These are phyloP conservation scores for Capsicum rhomboideum DNA, from an alignment of 257 asterid species.

Conservation along the genomic window DNA sequence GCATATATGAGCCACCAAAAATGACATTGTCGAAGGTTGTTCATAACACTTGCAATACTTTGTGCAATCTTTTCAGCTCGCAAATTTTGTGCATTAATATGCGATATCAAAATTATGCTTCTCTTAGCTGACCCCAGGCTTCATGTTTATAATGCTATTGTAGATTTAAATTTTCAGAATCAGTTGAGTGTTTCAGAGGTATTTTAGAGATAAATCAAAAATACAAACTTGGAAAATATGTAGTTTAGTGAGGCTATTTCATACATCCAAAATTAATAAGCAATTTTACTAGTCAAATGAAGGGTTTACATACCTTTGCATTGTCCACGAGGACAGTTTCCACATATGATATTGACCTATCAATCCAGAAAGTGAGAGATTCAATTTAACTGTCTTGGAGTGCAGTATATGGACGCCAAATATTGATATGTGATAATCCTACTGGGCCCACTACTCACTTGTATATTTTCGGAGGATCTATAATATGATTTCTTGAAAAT, in stretches of 20 bases:
- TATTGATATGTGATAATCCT: neutral
- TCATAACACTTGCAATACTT: neutral
- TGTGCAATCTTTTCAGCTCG: neutral
- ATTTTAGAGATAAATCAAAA: neutral
- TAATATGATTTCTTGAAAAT: neutral
- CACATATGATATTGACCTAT: slow-evolving; percentile 85
- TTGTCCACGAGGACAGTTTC: slow-evolving; percentile 74
- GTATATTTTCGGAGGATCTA: neutral
- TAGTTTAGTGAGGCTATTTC: neutral
- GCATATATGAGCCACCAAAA: neutral
- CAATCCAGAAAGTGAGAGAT: slow-evolving; percentile 5
- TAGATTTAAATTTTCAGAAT: neutral
- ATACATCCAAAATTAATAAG: neutral
- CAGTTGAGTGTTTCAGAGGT: neutral
- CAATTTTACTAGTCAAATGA: neutral
- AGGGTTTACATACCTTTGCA: slow-evolving; percentile 59
- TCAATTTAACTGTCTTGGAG: neutral
- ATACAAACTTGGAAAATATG: neutral
- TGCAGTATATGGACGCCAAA: neutral
- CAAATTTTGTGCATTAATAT: neutral
- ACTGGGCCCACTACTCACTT: neutral
- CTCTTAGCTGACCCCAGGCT: neutral
- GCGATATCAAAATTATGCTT: neutral
- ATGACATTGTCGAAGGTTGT: neutral
- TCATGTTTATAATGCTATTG: neutral